phyloP scores from a whole-genome alignment of 306 rosid genomes.

The Glycine tomentella region DNA sequence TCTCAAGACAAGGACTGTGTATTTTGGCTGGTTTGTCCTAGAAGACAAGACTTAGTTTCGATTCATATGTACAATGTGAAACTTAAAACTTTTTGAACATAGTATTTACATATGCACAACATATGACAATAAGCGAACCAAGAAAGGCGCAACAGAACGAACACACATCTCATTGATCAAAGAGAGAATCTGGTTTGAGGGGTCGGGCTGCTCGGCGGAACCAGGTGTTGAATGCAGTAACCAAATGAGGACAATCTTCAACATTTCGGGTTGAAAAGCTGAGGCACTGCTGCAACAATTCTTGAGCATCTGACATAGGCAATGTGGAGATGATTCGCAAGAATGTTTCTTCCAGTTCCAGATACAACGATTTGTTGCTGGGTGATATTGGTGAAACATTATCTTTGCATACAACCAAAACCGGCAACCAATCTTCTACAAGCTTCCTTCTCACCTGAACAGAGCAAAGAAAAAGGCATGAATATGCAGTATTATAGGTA shows the following conservation, averaged over 20 bases:
- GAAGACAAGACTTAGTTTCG: background rate
- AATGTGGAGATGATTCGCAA: slow-evolving; percentile 84
- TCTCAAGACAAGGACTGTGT: slow-evolving; percentile 21
- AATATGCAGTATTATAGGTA: background rate
- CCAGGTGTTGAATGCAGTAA: slow-evolving; percentile 91
- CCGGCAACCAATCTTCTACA: slow-evolving; percentile 91
- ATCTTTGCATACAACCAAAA: slow-evolving; percentile 88
- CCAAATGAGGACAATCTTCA: slow-evolving; percentile 91
- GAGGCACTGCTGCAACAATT: slow-evolving; percentile 86
- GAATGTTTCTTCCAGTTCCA: slow-evolving; percentile 88
- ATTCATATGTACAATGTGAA: slow-evolving; percentile 45
- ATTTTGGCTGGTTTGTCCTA: slow-evolving; percentile 1
- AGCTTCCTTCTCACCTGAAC: slow-evolving; percentile 76
- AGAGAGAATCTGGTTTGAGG: slow-evolving; percentile 45
- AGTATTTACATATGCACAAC: slow-evolving; percentile 52
- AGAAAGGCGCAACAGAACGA: background rate
- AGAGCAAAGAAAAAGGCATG: slow-evolving; percentile 5
- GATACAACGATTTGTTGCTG: slow-evolving; percentile 62
- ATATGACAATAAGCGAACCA: slow-evolving; percentile 37
- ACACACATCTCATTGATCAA: slow-evolving; percentile 32
- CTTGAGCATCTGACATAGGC: slow-evolving; percentile 90
- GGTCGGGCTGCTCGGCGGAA: slow-evolving; percentile 80
- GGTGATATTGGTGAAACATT: slow-evolving; percentile 73
- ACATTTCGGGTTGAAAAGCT: slow-evolving; percentile 83
- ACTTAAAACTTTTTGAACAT: slow-evolving; percentile 25